Percentiles rank a stretch among this genome's conserved stretches.
Evolutionary conservation across 192 early-diverging fungal species (phyloP).

Genomic region (Coemansia sp.): DNA sequence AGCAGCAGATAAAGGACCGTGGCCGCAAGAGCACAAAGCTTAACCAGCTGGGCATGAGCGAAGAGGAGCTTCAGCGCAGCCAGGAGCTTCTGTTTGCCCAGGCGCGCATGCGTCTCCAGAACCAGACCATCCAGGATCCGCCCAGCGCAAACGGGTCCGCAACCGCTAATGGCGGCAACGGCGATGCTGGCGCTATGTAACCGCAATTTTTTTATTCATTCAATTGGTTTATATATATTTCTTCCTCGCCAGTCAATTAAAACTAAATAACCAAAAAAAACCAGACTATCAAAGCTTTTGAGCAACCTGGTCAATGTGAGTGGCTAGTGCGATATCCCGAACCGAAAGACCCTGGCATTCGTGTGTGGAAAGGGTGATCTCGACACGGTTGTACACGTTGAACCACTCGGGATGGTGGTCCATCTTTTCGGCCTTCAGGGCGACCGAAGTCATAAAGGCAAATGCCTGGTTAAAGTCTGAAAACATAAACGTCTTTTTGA

Average conservation of each 20-base stretch:
- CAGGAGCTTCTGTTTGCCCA: constrained; percentile 91
- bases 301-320: constrained; percentile 59
- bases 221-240: neutral
- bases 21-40: constrained; percentile 74
- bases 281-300: neutral
- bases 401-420: constrained; percentile 98
- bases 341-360: constrained; percentile 80
- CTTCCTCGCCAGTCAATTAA: neutral
- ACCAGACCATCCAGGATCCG: constrained; percentile 38
- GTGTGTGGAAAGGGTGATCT: constrained; percentile 88
- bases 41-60: constrained; percentile 76
- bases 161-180: constrained; percentile 8
- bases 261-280: neutral
- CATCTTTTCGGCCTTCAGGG: constrained; percentile 84
- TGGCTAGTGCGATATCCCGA: constrained; percentile 75
- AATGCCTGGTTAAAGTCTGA: constrained; percentile 85
- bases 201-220: neutral
- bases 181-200: neutral
- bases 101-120: constrained; percentile 73
- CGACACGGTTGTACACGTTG: constrained; percentile 92
- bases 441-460: constrained; percentile 93
- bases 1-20: constrained; percentile 76
- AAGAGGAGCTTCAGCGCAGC: constrained; percentile 78
- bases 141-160: constrained; percentile 17
- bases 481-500: constrained; percentile 76